Base-by-base conservation (phyloP, 352 stramenopile genomes). In the Globisporangium cylindrosporum region DNA sequence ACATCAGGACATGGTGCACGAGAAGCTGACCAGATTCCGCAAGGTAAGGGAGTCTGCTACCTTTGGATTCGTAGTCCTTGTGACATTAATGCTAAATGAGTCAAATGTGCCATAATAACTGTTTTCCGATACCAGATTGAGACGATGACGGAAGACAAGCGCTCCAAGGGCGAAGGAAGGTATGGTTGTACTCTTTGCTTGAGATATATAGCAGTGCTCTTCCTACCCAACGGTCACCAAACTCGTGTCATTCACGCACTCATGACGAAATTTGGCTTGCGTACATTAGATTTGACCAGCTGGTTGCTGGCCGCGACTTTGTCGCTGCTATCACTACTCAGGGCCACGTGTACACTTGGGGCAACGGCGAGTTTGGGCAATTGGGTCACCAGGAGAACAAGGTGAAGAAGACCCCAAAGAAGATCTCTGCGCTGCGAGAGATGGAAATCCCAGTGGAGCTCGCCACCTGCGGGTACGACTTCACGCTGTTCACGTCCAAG, bases 341-440 rank as follows among this genome's bases (percentile, higher is more conserved):
- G 18, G 87, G 87, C 3, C 84, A 94, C 66, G 76, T 83, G 36
- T 94, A 94, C 70, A 89, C 87, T 29, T 94, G 84, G 84, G 87
- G 87, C 4, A 90, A 91, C 51, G 87, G 87, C 27, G 83, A 94
- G 60, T 72, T 81, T 32, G 87, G 87, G 20, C 87, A 94, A 64
- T 67, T 94, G 46, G 87, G 87, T 1, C 87, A 94, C 72, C 86
- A 94, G 60, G 86, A 94, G 53, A 94, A 92, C 74, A 94, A 94
- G 66, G 85, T 82, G 75, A 94, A 94, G 74, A 94, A 94, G 69
- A 75, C 77, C 20, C 86, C 86, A 24, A 94, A 94, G 74, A 94
- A 94, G 68, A 91, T 94, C 65, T 94, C 86, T 38, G 86, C 86
- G 10, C 75, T 94, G 36, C 82, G 86, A 3, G 86, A 94, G 72